phyloP scores from a whole-genome alignment of 768 basidiomycete species.

The Gautieria morchelliformis region DNA sequence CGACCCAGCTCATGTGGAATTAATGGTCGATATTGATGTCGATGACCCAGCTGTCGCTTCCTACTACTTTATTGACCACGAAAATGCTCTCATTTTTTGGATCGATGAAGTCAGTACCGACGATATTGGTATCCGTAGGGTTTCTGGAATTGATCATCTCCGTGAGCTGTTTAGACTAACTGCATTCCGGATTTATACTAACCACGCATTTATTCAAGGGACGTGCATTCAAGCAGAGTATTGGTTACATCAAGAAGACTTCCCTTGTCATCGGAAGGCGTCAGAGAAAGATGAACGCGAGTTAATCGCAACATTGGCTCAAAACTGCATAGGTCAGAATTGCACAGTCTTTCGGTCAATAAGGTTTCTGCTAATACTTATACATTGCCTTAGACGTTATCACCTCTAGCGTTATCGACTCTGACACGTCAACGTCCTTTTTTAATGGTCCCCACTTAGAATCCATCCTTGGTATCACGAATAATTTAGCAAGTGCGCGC shows the following conservation, averaged over 20 bases:
- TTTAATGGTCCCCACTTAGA: constrained; percentile 38
- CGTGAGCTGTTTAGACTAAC: neutral
- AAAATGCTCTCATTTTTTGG: constrained; percentile 43
- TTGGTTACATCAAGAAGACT: constrained; percentile 57
- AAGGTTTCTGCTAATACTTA: constrained; percentile 8
- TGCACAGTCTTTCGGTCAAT: neutral
- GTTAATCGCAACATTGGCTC: constrained; percentile 42
- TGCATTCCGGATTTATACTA: too few relatives aligned
- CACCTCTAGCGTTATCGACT: too few relatives aligned
- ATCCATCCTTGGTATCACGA: constrained; percentile 39
- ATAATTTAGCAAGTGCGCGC: constrained; percentile 31
- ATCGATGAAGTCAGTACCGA: constrained; percentile 33
- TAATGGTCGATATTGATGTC: constrained; percentile 36
- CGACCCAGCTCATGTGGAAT: constrained; percentile 19
- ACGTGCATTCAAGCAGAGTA: constrained; percentile 28
- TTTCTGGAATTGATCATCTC: neutral
- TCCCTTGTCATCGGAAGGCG: constrained; percentile 39
- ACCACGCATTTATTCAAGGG: neutral
- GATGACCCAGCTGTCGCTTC: constrained; percentile 38
- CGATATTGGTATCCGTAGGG: neutral
- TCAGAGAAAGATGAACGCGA: constrained; percentile 30
- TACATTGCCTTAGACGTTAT: constrained; percentile 35
- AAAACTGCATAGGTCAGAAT: constrained; percentile 41
- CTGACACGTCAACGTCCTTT: constrained; percentile 49
- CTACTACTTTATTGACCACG: constrained; percentile 51